A percentile compares a stretch with the other conserved stretches of the same genome.
Conservation (phyloP, 768 basidiomycete genomes). For the Leucogyrophana mollusca region DNA sequence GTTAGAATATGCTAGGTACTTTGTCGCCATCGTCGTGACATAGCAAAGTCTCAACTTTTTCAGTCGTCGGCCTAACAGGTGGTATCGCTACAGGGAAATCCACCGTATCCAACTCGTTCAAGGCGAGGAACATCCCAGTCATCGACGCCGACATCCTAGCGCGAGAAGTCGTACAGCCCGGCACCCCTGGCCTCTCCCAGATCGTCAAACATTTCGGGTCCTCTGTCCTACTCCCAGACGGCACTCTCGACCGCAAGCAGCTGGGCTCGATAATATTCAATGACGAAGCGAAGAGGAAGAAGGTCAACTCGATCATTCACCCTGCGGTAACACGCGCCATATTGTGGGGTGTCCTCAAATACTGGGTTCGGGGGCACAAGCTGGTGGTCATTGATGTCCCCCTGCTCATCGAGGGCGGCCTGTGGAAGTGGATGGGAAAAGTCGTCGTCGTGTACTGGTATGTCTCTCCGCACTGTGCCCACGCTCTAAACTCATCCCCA, state of each 20-base stretch:
- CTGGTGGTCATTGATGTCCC: conserved; percentile 89
- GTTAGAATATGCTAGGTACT: conserved; percentile 8
- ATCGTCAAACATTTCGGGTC: conserved; percentile 74
- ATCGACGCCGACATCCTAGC: conserved; percentile 93
- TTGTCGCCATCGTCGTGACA: not conserved
- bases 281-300: conserved; percentile 65
- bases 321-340: conserved; percentile 87
- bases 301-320: conserved; percentile 84
- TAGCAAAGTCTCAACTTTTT: not conserved
- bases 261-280: conserved; percentile 86
- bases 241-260: conserved; percentile 76
- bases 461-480: conserved; percentile 17
- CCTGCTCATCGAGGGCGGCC: conserved; percentile 81
- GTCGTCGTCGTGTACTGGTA: conserved; percentile 94
- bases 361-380: conserved; percentile 78
- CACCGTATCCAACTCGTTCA: conserved; percentile 77
- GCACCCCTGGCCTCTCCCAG: conserved; percentile 65
- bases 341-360: conserved; percentile 59
- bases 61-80: conserved; percentile 94
- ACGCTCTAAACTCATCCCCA: not conserved
- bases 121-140: conserved; percentile 68
- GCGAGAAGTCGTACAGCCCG: conserved; percentile 81
- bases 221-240: conserved; percentile 63
- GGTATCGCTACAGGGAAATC: conserved; percentile 98
- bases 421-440: conserved; percentile 81